These are phyloP conservation scores for Dichotomopilus funicola DNA, from an alignment of 2,329 filamentous ascomycete genomes.

Conservation along the genomic window DNA sequence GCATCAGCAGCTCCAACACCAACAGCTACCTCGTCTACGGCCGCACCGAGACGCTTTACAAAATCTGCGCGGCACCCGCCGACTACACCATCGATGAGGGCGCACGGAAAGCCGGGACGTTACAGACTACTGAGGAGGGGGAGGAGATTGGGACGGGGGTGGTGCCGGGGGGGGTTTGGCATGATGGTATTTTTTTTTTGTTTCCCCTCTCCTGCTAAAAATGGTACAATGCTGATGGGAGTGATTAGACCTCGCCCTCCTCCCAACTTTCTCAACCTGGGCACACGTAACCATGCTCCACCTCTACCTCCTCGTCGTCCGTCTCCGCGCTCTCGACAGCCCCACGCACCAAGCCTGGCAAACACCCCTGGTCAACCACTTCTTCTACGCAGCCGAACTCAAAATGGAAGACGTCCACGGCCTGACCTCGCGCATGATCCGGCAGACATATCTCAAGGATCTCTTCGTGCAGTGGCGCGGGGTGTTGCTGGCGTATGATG, in stretches of 20 bases:
- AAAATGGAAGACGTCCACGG: conserved; percentile 77
- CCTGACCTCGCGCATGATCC: conserved; percentile 50
- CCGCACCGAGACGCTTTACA: conserved; percentile 71
- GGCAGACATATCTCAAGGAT: conserved; percentile 71
- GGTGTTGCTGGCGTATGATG: conserved; percentile 74
- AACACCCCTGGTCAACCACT: conserved; percentile 88
- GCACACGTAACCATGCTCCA: conserved; percentile 93
- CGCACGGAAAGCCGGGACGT: conserved; percentile 56
- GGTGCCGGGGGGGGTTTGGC: conserved; percentile 67
- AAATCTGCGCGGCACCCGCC: conserved; percentile 64
- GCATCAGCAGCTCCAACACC: conserved; percentile 21
- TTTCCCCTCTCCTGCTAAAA: background rate
- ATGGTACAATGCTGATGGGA: background rate
- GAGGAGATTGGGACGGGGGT: conserved; percentile 65
- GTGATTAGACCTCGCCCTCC: conserved; percentile 71
- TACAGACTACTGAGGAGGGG: conserved; percentile 67
- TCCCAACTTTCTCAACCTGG: conserved; percentile 91
- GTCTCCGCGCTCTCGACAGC: conserved; percentile 70
- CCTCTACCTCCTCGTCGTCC: conserved; percentile 83
- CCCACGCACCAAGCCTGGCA: conserved; percentile 70
- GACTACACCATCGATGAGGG: conserved; percentile 69
- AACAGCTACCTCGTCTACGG: conserved; percentile 67
- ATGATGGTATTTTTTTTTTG: conserved; percentile 53
- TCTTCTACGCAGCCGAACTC: conserved; percentile 84
- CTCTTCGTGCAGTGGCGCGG: conserved; percentile 92